phyloP scores from a whole-genome alignment of 2,329 filamentous ascomycete species.

The Ilyonectria mors-panacis region DNA sequence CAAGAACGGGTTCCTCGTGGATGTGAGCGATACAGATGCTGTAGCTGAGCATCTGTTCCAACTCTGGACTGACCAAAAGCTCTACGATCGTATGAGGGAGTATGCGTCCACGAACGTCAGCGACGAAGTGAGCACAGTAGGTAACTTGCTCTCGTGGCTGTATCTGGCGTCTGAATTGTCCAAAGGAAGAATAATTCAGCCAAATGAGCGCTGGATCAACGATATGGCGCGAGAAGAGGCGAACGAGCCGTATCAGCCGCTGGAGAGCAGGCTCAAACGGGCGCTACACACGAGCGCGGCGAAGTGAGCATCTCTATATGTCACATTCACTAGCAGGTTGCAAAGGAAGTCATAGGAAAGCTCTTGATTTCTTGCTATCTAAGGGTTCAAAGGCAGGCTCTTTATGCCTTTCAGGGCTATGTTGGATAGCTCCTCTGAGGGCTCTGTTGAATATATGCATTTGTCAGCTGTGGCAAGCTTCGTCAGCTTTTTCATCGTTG shows the following conservation, averaged over 20 bases:
- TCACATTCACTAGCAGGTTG: too few species aligned
- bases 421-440: too few species aligned
- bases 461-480: too few species aligned
- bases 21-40: conserved; percentile 77
- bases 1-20: conserved; percentile 81
- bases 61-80: conserved; percentile 74
- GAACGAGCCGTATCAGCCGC: conserved; percentile 65
- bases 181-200: conserved; percentile 59
- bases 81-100: conserved; percentile 76
- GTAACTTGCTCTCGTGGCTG: conserved; percentile 82
- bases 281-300: too few species aligned
- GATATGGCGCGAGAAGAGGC: conserved; percentile 68
- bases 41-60: conserved; percentile 78
- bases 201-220: conserved; percentile 63
- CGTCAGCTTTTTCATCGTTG: too few species aligned
- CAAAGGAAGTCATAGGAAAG: too few species aligned
- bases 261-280: too few species aligned
- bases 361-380: too few species aligned
- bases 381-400: too few species aligned
- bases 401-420: too few species aligned
- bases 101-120: conserved; percentile 77
- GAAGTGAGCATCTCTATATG: too few species aligned
- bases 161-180: conserved; percentile 76
- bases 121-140: conserved; percentile 86
- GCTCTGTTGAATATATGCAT: too few species aligned